Evolutionary conservation across 306 rosid species (phyloP), one percentile per base, ranked within the genome.

Genomic region (Purshia tridentata): DNA sequence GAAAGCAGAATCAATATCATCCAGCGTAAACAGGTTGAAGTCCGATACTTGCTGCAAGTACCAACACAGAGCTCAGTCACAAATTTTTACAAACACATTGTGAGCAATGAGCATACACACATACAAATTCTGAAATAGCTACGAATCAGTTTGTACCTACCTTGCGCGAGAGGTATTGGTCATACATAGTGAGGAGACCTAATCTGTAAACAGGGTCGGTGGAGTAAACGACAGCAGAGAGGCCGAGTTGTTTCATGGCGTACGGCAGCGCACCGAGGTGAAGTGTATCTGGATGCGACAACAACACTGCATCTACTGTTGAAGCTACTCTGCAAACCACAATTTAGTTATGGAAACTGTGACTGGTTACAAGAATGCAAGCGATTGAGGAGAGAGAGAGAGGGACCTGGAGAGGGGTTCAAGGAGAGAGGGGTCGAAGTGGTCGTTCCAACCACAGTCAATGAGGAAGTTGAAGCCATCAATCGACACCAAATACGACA

Each of bases 391-490:
- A 37, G 37, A 77, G 77, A 72, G 76, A 73, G 62, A 76, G 42
- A 71, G 12, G 44, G 23, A 93, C 98, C 86, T 94, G 88, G 97
- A 80, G 61, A 94, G 94, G 39, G 98, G 95, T 70, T 84, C 89
- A 55, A 91, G 99, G 66, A 91, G 89, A 29, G 96, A 73, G 48
- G 95, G 83, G 76, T 91, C 96, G 78, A 94, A 94, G 76, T 91
- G 95, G 85, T 94, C 99, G 73, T 84, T 89, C 99, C 99, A 91
- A 66, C 99, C 99, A 82, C 97, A 89, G 78, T 94, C 99, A 48
- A 94, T 46, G 66, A 94, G 96, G 83, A 91, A 80, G 81, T 89
- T 91, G 96, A 89, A 94, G 76, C 77, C 87, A 56, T 94, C 99
- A 42, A 94, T 86, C 9, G 99, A 91, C 55, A 94, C 95, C 75